Evolutionary conservation across 192 early-diverging fungal species (phyloP).

Genomic region (Backusella luteola): DNA sequence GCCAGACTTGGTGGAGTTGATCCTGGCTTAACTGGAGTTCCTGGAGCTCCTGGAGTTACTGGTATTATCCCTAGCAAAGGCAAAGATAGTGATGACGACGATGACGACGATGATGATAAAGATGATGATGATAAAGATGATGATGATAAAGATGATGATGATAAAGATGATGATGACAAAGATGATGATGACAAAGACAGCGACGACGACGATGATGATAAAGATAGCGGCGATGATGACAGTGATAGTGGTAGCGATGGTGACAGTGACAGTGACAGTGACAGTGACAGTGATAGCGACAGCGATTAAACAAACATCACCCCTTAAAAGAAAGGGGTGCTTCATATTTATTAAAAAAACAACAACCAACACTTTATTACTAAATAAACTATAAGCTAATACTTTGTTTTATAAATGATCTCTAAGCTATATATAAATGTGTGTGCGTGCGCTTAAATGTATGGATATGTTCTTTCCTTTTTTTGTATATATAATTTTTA

Average conservation of each 20-base stretch:
- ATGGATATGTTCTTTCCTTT: not conserved
- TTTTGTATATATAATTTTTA: not conserved
- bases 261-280: not conserved
- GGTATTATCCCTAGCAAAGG: not conserved
- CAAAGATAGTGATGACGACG: not conserved
- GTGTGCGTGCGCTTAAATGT: not conserved
- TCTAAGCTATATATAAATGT: constrained; percentile 2
- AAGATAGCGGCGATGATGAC: not conserved
- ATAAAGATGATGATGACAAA: not conserved
- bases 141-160: not conserved
- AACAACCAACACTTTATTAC: not conserved
- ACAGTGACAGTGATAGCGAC: not conserved
- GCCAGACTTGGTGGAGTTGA: not conserved
- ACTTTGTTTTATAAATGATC: not conserved
- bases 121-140: not conserved
- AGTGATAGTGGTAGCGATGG: not conserved
- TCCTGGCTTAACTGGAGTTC: not conserved
- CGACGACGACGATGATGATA: not conserved
- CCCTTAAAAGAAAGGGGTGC: not conserved
- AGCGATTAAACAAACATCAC: not conserved
- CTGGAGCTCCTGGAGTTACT: not conserved
- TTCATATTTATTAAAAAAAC: not conserved
- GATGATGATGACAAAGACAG: not conserved
- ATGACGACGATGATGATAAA: not conserved
- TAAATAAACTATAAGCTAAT: not conserved